Percentiles rank a stretch among this genome's conserved stretches.
These are phyloP conservation scores for Ogataea methanolica DNA, from an alignment of 805 yeast species.

Conservation along the genomic window DNA sequence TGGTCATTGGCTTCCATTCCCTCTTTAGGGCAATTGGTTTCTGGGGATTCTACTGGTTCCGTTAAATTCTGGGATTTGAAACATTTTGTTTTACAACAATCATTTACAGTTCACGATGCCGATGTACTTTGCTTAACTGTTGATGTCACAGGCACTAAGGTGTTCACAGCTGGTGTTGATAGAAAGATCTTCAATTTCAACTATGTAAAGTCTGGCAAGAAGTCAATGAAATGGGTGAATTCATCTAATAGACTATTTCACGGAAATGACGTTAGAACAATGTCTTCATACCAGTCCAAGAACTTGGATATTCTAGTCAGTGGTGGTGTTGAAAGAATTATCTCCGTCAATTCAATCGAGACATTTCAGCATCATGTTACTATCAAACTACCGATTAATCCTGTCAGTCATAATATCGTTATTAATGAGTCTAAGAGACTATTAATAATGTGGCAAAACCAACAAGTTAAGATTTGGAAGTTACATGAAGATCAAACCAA, in stretches of 20 bases:
- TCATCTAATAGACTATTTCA: constrained; percentile 75
- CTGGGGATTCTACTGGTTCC: constrained; percentile 95
- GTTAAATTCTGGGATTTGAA: constrained; percentile 89
- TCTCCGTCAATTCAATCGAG: constrained; percentile 60
- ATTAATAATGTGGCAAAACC: constrained; percentile 77
- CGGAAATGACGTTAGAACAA: constrained; percentile 78
- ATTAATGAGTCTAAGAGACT: constrained; percentile 44
- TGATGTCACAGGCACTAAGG: constrained; percentile 53
- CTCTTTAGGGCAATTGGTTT: constrained; percentile 67
- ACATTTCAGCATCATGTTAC: constrained; percentile 70
- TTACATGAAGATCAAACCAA: constrained; percentile 37
- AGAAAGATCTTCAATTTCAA: constrained; percentile 78
- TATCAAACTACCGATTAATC: constrained; percentile 57
- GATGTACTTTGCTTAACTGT: constrained; percentile 75
- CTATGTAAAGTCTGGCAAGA: constrained; percentile 37
- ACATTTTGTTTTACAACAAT: constrained; percentile 71
- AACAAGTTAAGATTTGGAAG: constrained; percentile 76
- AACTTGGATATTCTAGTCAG: constrained; percentile 66
- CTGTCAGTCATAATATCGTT: constrained; percentile 22
- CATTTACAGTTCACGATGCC: constrained; percentile 82
- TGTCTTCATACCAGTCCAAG: constrained; percentile 65
- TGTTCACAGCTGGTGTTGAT: constrained; percentile 92
- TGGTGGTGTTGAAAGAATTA: constrained; percentile 76
- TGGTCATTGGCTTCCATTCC: constrained; percentile 78
- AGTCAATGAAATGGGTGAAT: constrained; percentile 62